Conservation (phyloP, 2,329 filamentous ascomycete genomes). For the Chlorencoelia australis region DNA sequence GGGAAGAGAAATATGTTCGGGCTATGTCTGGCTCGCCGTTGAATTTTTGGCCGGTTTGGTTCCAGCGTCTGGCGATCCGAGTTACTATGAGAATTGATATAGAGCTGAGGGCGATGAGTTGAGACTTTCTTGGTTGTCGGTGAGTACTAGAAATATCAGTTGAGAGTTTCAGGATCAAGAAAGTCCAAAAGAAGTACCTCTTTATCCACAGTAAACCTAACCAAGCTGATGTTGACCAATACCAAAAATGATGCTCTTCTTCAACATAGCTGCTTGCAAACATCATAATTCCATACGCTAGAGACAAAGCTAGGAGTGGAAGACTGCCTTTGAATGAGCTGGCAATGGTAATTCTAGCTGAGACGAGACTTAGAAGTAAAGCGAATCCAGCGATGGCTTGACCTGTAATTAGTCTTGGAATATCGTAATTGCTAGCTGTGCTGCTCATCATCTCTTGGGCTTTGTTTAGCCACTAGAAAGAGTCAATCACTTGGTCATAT, state of each 20-base stretch:
- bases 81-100: constrained; percentile 48
- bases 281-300: constrained; percentile 78
- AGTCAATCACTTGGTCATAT: constrained; percentile 15
- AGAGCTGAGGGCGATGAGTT: constrained; percentile 15
- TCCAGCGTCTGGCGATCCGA: constrained; percentile 71
- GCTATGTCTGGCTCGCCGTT: constrained; percentile 85
- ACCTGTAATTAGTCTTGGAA: constrained; percentile 47
- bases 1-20: constrained; percentile 53
- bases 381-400: constrained; percentile 30
- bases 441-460: constrained; percentile 70
- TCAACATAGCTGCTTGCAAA: constrained; percentile 97
- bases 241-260: constrained; percentile 98
- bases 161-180: constrained; percentile 10
- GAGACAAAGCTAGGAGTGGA: constrained; percentile 41
- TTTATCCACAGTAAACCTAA: constrained; percentile 42
- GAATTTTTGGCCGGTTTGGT: constrained; percentile 94
- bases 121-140: constrained; percentile 9
- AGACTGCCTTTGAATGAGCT: constrained; percentile 25
- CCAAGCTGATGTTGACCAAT: constrained; percentile 75
- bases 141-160: constrained; percentile 14
- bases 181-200: constrained; percentile 19
- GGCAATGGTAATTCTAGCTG: constrained; percentile 32
- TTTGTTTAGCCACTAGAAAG: constrained; percentile 33
- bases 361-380: constrained; percentile 29
- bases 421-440: constrained; percentile 86